A percentile compares a stretch with the other conserved stretches of the same genome.
Evolutionary conservation across 805 yeast genomes (phyloP).

Genomic region (Candida methanosorbosa): DNA sequence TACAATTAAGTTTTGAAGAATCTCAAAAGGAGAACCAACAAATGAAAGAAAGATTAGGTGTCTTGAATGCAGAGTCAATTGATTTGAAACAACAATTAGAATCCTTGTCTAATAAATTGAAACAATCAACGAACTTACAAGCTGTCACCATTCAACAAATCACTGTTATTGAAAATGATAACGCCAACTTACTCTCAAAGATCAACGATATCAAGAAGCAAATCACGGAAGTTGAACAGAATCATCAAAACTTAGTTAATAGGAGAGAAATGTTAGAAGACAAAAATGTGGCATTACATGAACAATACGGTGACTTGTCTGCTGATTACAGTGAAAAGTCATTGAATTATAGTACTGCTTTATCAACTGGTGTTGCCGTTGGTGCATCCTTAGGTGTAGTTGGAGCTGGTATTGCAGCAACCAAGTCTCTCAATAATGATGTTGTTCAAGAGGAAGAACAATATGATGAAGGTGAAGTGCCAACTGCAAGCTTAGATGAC

Average conservation of each 20-base stretch:
- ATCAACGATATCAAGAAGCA: conserved; percentile 16
- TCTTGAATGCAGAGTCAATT: conserved; percentile 56
- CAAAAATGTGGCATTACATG: conserved; percentile 34
- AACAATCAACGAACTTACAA: conserved; percentile 53
- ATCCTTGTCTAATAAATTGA: conserved; percentile 41
- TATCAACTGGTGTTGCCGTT: conserved; percentile 6
- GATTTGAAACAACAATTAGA: conserved; percentile 51
- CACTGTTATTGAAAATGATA: conserved; percentile 44
- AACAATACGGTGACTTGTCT: conserved; percentile 20
- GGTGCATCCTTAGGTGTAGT: conserved; percentile 7
- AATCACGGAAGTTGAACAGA: conserved; percentile 18
- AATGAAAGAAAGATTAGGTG: conserved; percentile 61
- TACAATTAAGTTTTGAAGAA: conserved; percentile 52
- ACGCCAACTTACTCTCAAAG: conserved; percentile 18
- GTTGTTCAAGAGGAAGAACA: conserved; percentile 1
- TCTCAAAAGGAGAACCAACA: conserved; percentile 60
- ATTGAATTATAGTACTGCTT: conserved; percentile 11
- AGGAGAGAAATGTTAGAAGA: conserved; percentile 21
- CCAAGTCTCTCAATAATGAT: neutral
- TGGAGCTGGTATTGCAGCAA: conserved; percentile 1
- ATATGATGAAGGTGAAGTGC: conserved; percentile 18
- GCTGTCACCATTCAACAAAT: conserved; percentile 66
- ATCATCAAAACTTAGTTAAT: conserved; percentile 14
- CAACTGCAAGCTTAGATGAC: conserved; percentile 24
- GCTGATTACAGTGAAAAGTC: conserved; percentile 23